phyloP scores from a whole-genome alignment of 805 yeast species.

The Metschnikowia picachoensis region DNA sequence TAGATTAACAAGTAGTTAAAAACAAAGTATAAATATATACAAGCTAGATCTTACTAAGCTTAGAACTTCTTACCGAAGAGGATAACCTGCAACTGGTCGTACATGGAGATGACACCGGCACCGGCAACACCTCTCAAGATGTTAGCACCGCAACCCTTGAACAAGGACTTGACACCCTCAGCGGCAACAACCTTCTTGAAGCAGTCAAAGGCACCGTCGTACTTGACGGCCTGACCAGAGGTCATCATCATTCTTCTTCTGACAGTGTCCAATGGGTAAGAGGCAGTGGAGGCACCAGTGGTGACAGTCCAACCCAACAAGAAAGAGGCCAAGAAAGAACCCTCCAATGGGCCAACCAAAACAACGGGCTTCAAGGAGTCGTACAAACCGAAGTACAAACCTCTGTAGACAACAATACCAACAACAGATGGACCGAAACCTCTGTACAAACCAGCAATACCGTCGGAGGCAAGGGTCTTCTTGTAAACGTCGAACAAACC shows the following conservation, averaged over 20 bases:
- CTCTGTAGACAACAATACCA: constrained; percentile 98
- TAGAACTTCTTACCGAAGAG: constrained; percentile 91
- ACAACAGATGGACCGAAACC: constrained; percentile 98
- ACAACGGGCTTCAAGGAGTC: constrained; percentile 95
- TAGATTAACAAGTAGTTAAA: constrained; percentile 14
- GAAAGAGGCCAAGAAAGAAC: constrained; percentile 94
- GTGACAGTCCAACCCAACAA: constrained; percentile 96
- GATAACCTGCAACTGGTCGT: constrained; percentile 95
- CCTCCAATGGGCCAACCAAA: constrained; percentile 90
- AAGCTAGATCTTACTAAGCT: constrained; percentile 16
- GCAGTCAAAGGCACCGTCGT: constrained; percentile 92
- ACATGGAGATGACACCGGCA: constrained; percentile 98
- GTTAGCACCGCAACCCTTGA: constrained; percentile 99
- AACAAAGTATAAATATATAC: constrained; percentile 19
- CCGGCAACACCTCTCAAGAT: constrained; percentile 99
- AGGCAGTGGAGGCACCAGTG: constrained; percentile 97
- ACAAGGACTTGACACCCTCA: constrained; percentile 89
- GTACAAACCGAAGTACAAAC: constrained; percentile 96
- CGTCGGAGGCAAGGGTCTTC: constrained; percentile 93
- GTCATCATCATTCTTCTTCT: constrained; percentile 99
- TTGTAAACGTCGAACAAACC: constrained; percentile 95
- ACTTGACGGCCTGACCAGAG: constrained; percentile 97
- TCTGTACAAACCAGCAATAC: constrained; percentile 98
- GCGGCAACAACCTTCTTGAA: constrained; percentile 89
- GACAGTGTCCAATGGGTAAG: constrained; percentile 98